Evolutionary conservation across 2,329 filamentous ascomycete species (phyloP).

Genomic region (Diaporthe batatas): DNA sequence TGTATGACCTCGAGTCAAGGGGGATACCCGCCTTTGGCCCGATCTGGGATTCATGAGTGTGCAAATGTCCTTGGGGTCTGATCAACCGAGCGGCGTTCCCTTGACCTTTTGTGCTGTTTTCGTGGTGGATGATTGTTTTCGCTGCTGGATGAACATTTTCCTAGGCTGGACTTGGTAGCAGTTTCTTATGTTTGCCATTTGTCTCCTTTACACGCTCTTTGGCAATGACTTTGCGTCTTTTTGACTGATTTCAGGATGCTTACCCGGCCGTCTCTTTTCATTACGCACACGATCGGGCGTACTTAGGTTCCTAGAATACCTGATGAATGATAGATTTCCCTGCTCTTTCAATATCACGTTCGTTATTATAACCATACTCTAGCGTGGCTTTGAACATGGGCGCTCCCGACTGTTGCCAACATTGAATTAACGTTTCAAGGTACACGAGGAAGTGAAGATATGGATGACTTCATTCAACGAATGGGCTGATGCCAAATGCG

Average conservation of each 20-base stretch:
- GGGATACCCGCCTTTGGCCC: slow-evolving; percentile 53
- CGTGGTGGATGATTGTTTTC: background rate
- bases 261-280: background rate
- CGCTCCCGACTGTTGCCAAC: background rate
- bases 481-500: background rate
- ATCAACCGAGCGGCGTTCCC: background rate
- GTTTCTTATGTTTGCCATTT: background rate
- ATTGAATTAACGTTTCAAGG: background rate
- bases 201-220: background rate
- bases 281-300: background rate
- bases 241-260: background rate
- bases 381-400: too few relatives aligned
- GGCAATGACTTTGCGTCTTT: background rate
- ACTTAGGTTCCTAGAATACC: background rate
- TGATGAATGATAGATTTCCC: slow-evolving; percentile 6
- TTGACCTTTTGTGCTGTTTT: background rate
- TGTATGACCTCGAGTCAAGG: slow-evolving; percentile 49
- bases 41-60: slow-evolving; percentile 52
- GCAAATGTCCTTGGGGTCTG: background rate
- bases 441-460: background rate
- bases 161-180: background rate
- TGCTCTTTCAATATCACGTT: background rate
- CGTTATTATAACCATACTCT: background rate
- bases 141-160: background rate
- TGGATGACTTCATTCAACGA: background rate